Conservation (phyloP, 1,139 yeast genomes). For the Zygoascus hellenicus region DNA sequence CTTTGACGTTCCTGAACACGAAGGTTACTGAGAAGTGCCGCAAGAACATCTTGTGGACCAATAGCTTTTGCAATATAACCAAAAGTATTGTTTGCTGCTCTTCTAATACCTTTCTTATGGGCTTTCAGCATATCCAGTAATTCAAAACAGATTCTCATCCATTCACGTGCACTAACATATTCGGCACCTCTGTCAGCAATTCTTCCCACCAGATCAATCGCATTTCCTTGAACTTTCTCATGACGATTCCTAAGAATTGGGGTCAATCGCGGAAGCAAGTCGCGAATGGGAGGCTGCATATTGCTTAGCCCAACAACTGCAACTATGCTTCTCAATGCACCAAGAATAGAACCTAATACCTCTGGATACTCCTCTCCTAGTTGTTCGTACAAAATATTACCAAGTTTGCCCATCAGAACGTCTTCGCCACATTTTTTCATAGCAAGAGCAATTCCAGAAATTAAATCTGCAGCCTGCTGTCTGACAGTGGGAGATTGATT, state of each 20-base stretch:
- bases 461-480: slow-evolving; percentile 80
- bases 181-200: slow-evolving; percentile 85
- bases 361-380: slow-evolving; percentile 95
- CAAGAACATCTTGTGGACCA: slow-evolving; percentile 94
- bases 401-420: slow-evolving; percentile 57
- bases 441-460: slow-evolving; percentile 61
- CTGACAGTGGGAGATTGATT: slow-evolving; percentile 69
- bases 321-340: slow-evolving; percentile 57
- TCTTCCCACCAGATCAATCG: slow-evolving; percentile 73
- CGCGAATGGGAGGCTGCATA: slow-evolving; percentile 79
- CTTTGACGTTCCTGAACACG: slow-evolving; percentile 93
- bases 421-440: slow-evolving; percentile 63
- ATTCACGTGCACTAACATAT: slow-evolving; percentile 83
- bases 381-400: slow-evolving; percentile 79
- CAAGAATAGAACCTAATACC: slow-evolving; percentile 78
- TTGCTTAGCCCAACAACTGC: slow-evolving; percentile 48
- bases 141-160: slow-evolving; percentile 97
- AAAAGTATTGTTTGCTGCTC: slow-evolving; percentile 85
- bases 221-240: slow-evolving; percentile 84
- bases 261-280: slow-evolving; percentile 78
- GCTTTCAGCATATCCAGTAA: slow-evolving; percentile 84
- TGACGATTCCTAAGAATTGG: slow-evolving; percentile 89
- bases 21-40: slow-evolving; percentile 74
- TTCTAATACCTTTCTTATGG: slow-evolving; percentile 68
- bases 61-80: slow-evolving; percentile 88